A percentile compares a stretch with the other conserved stretches of the same genome.
phyloP scores from a whole-genome alignment of 2,329 filamentous ascomycete species.

The Nemania abortiva region DNA sequence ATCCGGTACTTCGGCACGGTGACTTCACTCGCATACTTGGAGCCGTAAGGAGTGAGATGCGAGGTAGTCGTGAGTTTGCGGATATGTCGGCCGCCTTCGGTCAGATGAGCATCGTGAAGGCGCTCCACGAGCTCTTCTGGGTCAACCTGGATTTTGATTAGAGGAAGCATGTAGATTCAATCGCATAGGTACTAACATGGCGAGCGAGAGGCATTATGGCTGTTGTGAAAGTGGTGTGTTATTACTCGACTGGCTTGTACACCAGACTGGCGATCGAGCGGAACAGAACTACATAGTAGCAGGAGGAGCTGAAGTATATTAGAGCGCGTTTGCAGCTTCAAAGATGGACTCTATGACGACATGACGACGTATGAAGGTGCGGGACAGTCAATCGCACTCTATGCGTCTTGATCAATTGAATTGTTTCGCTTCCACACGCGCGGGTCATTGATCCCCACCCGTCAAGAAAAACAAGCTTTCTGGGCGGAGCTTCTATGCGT shows the following conservation, averaged over 20 bases:
- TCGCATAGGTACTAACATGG: slow-evolving; percentile 22
- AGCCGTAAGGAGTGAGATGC: slow-evolving; percentile 69
- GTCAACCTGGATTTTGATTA: slow-evolving; percentile 59
- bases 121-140: slow-evolving; percentile 67
- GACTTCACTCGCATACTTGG: slow-evolving; percentile 64
- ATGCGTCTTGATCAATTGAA: background rate
- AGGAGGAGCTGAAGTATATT: background rate
- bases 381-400: background rate
- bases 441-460: background rate
- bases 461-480: slow-evolving; percentile 33
- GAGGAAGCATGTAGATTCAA: background rate
- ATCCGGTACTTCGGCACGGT: slow-evolving; percentile 72
- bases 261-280: background rate
- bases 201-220: slow-evolving; percentile 33
- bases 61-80: slow-evolving; percentile 58
- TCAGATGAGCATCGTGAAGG: slow-evolving; percentile 60
- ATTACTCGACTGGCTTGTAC: background rate
- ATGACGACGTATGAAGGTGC: slow-evolving; percentile 1
- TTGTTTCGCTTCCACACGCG: background rate
- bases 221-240: background rate
- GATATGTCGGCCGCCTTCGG: slow-evolving; percentile 52
- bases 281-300: background rate
- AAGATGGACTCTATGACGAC: slow-evolving; percentile 29
- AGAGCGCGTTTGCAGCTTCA: slow-evolving; percentile 2
- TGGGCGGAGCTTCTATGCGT: slow-evolving; percentile 9